phyloP scores from a whole-genome alignment of 768 basidiomycete genomes.

The Tricholoma bakamatsutake region DNA sequence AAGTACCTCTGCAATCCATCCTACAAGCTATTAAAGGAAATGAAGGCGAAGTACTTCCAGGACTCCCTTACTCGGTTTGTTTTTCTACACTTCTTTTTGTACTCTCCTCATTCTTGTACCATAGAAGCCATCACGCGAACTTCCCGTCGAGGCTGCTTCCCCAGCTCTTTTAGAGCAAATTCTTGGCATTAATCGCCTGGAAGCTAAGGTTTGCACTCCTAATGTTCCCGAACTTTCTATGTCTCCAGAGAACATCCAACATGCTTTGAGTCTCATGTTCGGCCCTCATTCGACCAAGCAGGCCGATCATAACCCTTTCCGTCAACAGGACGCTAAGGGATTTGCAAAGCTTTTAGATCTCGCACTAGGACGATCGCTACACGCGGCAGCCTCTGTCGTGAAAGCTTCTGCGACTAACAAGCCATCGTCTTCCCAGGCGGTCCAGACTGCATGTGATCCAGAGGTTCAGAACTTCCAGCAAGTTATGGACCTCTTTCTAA shows the following conservation, averaged over 20 bases:
- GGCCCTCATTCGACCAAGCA: not conserved
- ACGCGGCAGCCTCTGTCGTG: not conserved
- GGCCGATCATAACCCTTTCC: not conserved
- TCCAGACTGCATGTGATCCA: not conserved
- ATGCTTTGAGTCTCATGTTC: not conserved
- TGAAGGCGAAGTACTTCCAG: not conserved
- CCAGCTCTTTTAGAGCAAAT: not conserved
- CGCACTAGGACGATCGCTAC: not conserved
- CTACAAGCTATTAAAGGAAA: not conserved
- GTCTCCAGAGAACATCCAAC: not conserved
- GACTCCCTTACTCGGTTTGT: not conserved
- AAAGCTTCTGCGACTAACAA: not conserved
- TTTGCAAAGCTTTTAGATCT: slow-evolving; percentile 4
- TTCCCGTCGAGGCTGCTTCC: not conserved
- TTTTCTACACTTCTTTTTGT: not conserved
- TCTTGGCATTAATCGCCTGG: not conserved
- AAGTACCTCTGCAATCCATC: not conserved
- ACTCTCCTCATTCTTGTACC: no score
- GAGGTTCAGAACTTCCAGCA: slow-evolving; percentile 8
- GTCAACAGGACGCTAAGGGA: not conserved
- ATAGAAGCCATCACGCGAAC: not conserved
- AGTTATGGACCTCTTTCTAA: slow-evolving; percentile 11
- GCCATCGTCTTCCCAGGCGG: not conserved
- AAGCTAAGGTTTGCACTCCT: not conserved
- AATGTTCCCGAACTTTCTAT: not conserved